Base-by-base conservation (phyloP, 2,329 filamentous ascomycete species). In the Trichoderma hamatum region DNA sequence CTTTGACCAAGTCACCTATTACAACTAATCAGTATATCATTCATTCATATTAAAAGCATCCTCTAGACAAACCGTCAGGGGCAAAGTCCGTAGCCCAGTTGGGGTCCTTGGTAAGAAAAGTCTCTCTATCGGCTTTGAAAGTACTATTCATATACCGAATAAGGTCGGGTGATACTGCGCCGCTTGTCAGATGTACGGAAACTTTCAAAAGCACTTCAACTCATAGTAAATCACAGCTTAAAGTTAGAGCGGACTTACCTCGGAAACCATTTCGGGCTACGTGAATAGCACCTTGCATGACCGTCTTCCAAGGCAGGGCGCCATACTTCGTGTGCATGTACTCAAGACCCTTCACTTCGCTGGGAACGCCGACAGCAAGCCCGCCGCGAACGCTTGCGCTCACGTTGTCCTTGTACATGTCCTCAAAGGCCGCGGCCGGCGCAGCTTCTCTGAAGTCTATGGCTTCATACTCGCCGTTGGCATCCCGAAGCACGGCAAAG, bases 381-480 rank as follows among this genome's bases (percentile, higher is more conserved):
- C 93, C 94, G 3, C 92, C 92, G 32, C 82, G 83, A 1, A 95
- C 82, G 67, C 92, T 94, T 1, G 86, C 88, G 1, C 84, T 79
- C 1, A 85, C 83, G 72, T 96, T 90, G 67, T 89, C 88, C 69
- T 87, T 84, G 78, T 91, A 98, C 95, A 98, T 98, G 75, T 96
- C 88, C 78, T 94, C 84, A 72, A 85, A 89, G 0, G 94, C 92
- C 0, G 92, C 92, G 0, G 90, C 91, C 0, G 95, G 95, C 0
- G 95, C 95, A 0, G 91, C 89, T 78, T 98, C 95, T 58, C 95
- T 86, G 76, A 97, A 98, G 80, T 98, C 95, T 73, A 98, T 89
- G 69, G 90, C 90, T 76, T 97, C 93, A 76, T 94, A 96, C 21
- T 84, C 83, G n/a, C 93, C 93, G 69, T 92, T 83, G 19, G 87